A percentile compares a stretch with the other conserved stretches of the same genome.
These are phyloP conservation scores for Pezicula carpinea DNA, from an alignment of 2,329 filamentous ascomycete genomes.

Conservation along the genomic window DNA sequence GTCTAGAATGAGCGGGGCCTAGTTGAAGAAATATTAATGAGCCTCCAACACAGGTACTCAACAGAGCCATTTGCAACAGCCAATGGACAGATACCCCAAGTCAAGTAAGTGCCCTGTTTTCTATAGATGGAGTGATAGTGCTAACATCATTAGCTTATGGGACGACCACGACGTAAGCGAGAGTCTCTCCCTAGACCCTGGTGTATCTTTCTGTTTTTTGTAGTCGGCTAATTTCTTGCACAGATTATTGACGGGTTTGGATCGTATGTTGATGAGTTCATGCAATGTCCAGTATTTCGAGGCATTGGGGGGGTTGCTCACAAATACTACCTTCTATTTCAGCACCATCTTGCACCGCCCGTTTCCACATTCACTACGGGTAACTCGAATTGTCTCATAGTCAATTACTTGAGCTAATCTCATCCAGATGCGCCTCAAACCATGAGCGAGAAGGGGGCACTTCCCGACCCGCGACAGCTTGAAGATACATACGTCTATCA, in stretches of 20 bases:
- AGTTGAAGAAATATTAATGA: conserved; percentile 49
- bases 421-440: conserved; percentile 48
- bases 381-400: conserved; percentile 32
- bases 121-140: too few species aligned
- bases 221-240: conserved; percentile 52
- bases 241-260: conserved; percentile 84
- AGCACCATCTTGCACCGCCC: conserved; percentile 86
- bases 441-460: conserved; percentile 51
- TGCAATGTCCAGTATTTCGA: conserved; percentile 86
- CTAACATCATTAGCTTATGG: conserved; percentile 56
- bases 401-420: conserved; percentile 12
- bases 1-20: conserved; percentile 53
- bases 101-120: conserved; percentile 49
- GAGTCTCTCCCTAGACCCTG: conserved; percentile 53
- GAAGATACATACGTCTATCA: conserved; percentile 68
- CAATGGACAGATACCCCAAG: conserved; percentile 87
- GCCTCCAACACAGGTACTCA: conserved; percentile 57
- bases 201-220: too few species aligned
- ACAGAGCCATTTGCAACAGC: conserved; percentile 80
- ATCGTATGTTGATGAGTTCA: conserved; percentile 90
- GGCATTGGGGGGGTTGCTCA: conserved; percentile 89
- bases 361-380: conserved; percentile 81
- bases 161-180: conserved; percentile 80
- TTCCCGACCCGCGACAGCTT: conserved; percentile 64
- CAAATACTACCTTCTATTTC: conserved; percentile 98